Base-by-base conservation (phyloP, 148 eudicot species). In the Fagopyrum homotropicum region DNA sequence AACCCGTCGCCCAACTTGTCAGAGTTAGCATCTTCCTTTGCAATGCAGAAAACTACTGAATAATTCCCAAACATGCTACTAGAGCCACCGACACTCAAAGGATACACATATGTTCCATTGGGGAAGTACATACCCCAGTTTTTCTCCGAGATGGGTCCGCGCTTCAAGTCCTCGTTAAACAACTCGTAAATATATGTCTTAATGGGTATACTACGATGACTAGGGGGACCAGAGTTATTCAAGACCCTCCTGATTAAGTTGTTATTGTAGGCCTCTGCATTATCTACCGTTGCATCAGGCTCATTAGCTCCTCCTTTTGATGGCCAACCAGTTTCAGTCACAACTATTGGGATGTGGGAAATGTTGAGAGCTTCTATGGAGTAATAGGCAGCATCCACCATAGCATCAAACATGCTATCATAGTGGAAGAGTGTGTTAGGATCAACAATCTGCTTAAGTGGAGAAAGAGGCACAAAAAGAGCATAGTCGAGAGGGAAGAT, bases 241-340 rank as follows among this genome's bases (percentile, higher is more conserved):
- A 84, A 76, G 43, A 92, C 94, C 66, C 96, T 91, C 35, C 75
- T 80, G 66, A 94, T 84, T 83, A 94, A 81, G 78, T 94, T 90
- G 51, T 89, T 92, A 45, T 80, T 89, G 73, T 82, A 94, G 8
- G 86, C 81, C 73, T 92, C 85, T 6, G 98, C 96, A 75, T 94
- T 90, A 69, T 83, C 82, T 47, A 78, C 69, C 1, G 92, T 89
- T n/a, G 98, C 97, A 81, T 87, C 92, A 50, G 88, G 91, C 75
- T 94, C 98, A 11, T 81, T 85, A 68, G 87, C 75, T 56, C 96
- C 97, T 45, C 98, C 98, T 8, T 79, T 77, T 84, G 84, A 92
- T 9, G 98, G 97, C 98, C 98, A 94, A 6, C 98, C 98, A 45
- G 97, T 86, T 83, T 94, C 97, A 0, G 97, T 92, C 55, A 94